phyloP scores from a whole-genome alignment of 768 basidiomycete genomes.

The Serpula lacrymans region DNA sequence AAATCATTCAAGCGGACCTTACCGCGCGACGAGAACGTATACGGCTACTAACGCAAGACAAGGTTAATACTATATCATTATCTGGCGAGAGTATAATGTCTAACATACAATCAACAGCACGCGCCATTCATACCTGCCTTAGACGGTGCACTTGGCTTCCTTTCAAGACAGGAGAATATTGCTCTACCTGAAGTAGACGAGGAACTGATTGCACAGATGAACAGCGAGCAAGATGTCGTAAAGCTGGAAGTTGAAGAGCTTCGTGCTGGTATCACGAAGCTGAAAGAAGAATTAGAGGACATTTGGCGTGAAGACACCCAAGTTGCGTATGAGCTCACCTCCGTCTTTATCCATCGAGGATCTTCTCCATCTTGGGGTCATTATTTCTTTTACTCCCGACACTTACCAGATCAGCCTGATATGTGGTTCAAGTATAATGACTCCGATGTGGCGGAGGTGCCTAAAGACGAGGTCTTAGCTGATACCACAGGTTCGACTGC shows the following conservation, averaged over 20 bases:
- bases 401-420: constrained; percentile 76
- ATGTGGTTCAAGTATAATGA: constrained; percentile 98
- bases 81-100: neutral
- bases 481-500: constrained; percentile 89
- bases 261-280: constrained; percentile 41
- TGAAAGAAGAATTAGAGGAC: constrained; percentile 69
- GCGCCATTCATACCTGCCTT: constrained; percentile 58
- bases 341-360: constrained; percentile 94
- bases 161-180: constrained; percentile 45
- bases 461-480: constrained; percentile 79
- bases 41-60: constrained; percentile 63
- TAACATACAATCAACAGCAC: constrained; percentile 38
- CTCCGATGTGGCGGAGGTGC: constrained; percentile 73
- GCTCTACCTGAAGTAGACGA: constrained; percentile 54
- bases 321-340: constrained; percentile 84
- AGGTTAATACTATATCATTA: constrained; percentile 41
- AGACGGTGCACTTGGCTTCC: constrained; percentile 52
- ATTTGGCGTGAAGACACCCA: constrained; percentile 68
- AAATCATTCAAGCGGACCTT: constrained; percentile 65
- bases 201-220: constrained; percentile 50
- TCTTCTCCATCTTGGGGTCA: constrained; percentile 85
- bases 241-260: constrained; percentile 55
- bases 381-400: constrained; percentile 93
- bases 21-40: constrained; percentile 63
- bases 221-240: constrained; percentile 50